A percentile compares a stretch with the other conserved stretches of the same genome.
Evolutionary conservation across 805 yeast genomes (phyloP).

Genomic region (Huiozyma naganishii): DNA sequence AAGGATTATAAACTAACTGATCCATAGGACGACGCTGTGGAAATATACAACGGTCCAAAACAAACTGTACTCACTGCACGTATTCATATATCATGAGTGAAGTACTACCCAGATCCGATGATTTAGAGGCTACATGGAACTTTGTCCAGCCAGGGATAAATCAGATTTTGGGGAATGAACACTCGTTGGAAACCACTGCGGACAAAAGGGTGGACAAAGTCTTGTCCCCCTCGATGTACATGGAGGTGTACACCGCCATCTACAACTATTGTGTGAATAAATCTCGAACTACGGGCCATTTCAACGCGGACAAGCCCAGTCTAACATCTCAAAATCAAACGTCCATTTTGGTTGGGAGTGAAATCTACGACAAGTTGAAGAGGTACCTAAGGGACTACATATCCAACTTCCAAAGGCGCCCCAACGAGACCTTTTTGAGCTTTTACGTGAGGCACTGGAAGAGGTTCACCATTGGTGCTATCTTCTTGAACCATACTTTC

Average conservation of each 20-base stretch:
- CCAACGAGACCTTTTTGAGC: constrained; percentile 59
- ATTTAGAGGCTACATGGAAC: constrained; percentile 61
- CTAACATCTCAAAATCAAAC: constrained; percentile 21
- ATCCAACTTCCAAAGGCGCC: constrained; percentile 36
- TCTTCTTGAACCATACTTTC: constrained; percentile 82
- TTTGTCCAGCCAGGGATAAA: constrained; percentile 69
- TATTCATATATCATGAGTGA: constrained; percentile 16
- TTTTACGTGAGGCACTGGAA: constrained; percentile 85
- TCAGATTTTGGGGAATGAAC: constrained; percentile 54
- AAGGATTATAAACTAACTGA: no score
- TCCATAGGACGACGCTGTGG: no score
- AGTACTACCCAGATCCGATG: constrained; percentile 44
- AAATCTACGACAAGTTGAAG: constrained; percentile 65
- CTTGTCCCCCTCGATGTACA: constrained; percentile 62
- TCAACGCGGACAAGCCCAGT: constrained; percentile 29
- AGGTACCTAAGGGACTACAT: constrained; percentile 56
- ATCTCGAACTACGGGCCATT: constrained; percentile 38
- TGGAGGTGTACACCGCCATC: constrained; percentile 84
- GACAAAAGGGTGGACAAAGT: constrained; percentile 44
- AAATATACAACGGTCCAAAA: no score
- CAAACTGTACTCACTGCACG: no score
- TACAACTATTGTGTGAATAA: constrained; percentile 86
- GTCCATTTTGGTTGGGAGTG: constrained; percentile 70
- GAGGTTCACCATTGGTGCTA: constrained; percentile 83
- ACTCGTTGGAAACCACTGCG: constrained; percentile 13